Percentiles rank a stretch among this genome's conserved stretches.
Conservation (phyloP, 306 rosid genomes). For the Ormosia semicastrata region DNA sequence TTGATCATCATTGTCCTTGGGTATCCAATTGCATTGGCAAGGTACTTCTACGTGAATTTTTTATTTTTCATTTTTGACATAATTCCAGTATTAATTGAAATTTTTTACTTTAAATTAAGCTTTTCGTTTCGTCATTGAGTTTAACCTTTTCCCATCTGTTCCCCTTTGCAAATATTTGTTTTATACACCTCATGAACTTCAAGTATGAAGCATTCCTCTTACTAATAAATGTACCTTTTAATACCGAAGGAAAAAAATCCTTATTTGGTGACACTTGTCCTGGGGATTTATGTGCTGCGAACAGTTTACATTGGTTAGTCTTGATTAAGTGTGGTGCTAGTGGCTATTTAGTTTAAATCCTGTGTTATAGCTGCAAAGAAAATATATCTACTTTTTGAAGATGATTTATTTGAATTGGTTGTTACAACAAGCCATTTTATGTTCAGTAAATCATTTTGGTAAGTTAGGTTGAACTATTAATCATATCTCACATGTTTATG, state of each 20-base stretch:
- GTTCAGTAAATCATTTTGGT: neutral
- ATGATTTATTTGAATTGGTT: neutral
- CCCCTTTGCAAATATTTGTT: neutral
- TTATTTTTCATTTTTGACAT: neutral
- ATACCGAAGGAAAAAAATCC: neutral
- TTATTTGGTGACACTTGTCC: neutral
- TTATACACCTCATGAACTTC: slow-evolving; percentile 1
- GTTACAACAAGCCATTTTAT: neutral
- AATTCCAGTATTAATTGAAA: neutral
- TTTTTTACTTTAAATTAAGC: neutral
- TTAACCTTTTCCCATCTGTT: neutral
- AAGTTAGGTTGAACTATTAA: neutral
- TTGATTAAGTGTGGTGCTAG: neutral
- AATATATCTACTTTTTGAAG: neutral
- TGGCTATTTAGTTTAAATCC: neutral
- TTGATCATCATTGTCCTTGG: slow-evolving; percentile 99
- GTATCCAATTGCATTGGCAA: slow-evolving; percentile 99
- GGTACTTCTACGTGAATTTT: slow-evolving; percentile 48
- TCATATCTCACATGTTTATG: slow-evolving; percentile 5
- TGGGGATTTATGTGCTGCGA: neutral
- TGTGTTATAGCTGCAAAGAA: neutral
- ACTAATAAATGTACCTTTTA: neutral
- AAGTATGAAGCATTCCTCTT: neutral
- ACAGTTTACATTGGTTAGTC: neutral
- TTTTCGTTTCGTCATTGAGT: slow-evolving; percentile 19